These are phyloP conservation scores for Cutaneotrichosporon cavernicola DNA, from an alignment of 1,284 basidiomycete species.

Conservation along the genomic window DNA sequence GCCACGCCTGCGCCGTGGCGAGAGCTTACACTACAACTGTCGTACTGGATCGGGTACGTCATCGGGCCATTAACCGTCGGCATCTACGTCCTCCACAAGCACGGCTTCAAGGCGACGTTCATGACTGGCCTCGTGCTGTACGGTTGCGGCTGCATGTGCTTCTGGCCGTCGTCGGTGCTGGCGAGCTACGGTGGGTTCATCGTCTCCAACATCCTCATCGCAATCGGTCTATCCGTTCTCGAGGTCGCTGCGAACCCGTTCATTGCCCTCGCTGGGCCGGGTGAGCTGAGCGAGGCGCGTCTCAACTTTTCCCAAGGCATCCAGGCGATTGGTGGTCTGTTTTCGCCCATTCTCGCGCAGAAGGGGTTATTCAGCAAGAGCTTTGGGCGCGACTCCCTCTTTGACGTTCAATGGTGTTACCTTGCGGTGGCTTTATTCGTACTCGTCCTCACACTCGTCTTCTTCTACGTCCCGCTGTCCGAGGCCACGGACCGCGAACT, in stretches of 20 bases:
- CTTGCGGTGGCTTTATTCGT: conserved; percentile 50
- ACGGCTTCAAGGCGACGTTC: conserved; percentile 52
- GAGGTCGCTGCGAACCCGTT: conserved; percentile 53
- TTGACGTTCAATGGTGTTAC: conserved; percentile 53
- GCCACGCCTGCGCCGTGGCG: conserved; percentile 11
- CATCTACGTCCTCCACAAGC: conserved; percentile 39
- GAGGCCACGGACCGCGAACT: conserved; percentile 48
- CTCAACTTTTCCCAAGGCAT: conserved; percentile 51
- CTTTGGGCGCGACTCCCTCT: conserved; percentile 31
- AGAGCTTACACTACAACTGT: conserved; percentile 41
- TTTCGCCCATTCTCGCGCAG: conserved; percentile 45
- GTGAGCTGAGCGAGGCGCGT: conserved; percentile 44
- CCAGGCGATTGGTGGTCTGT: conserved; percentile 44
- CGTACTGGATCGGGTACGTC: conserved; percentile 49
- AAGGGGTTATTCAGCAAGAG: conserved; percentile 41
- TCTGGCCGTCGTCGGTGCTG: conserved; percentile 51
- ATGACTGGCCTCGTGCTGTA: conserved; percentile 49
- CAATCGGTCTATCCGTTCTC: conserved; percentile 42
- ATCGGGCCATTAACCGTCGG: conserved; percentile 41
- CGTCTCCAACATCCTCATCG: conserved; percentile 49
- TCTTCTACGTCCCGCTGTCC: conserved; percentile 50
- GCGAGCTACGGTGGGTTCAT: conserved; percentile 47
- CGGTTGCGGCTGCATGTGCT: conserved; percentile 47
- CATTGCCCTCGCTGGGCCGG: conserved; percentile 51
- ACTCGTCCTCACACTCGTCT: conserved; percentile 45